These are phyloP conservation scores for Haplosporangium gracile DNA, from an alignment of 192 early-diverging fungal species.

Conservation along the genomic window DNA sequence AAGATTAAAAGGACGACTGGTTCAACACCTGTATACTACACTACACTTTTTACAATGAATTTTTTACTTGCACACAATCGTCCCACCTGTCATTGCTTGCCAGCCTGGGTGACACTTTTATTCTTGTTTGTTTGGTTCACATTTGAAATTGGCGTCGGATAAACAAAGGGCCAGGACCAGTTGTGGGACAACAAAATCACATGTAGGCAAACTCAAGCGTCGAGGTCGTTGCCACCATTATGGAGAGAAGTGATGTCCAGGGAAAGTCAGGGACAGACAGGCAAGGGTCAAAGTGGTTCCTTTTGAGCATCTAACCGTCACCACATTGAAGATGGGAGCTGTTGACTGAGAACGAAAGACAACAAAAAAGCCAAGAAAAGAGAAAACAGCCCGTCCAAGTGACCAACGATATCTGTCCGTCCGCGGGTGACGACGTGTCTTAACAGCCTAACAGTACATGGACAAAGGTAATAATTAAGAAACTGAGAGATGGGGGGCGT, in stretches of 20 bases:
- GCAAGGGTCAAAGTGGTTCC: conserved; percentile 1
- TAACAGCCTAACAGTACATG: no score
- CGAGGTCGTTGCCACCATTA: background rate
- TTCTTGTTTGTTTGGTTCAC: background rate
- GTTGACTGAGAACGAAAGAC: background rate
- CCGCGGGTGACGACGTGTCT: no score
- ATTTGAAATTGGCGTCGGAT: background rate
- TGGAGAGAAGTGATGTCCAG: background rate
- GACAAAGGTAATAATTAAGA: background rate
- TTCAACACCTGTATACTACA: background rate
- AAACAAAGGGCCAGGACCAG: background rate
- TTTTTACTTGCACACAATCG: background rate
- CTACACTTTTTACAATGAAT: background rate
- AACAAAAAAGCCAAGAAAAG: background rate
- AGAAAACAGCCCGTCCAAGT: background rate
- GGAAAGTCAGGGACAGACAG: no score
- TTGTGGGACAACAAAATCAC: no score
- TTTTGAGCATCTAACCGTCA: background rate
- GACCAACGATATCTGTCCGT: background rate
- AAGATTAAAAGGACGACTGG: conserved; percentile 16
- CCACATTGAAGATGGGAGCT: background rate
- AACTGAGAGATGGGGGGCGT: background rate
- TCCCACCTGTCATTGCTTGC: no score
- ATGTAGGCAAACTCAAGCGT: background rate
- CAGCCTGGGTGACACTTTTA: background rate